These are phyloP conservation scores for Fusarium virguliforme DNA, from an alignment of 2,329 filamentous ascomycete genomes.

Conservation along the genomic window DNA sequence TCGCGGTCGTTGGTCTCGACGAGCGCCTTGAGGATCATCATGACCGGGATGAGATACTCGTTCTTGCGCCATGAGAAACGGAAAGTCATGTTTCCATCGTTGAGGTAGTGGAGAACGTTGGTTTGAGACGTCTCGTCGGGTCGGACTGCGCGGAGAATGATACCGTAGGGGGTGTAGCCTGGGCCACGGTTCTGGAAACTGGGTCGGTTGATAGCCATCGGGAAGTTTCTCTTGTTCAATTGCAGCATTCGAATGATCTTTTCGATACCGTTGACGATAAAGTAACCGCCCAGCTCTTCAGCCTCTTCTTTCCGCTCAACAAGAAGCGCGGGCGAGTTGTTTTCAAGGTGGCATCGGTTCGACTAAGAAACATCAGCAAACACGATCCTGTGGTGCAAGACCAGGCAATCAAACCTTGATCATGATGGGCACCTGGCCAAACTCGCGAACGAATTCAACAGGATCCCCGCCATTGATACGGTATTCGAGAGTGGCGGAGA, in stretches of 20 bases:
- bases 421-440: slow-evolving; percentile 95
- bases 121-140: slow-evolving; percentile 99
- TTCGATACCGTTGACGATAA: slow-evolving; percentile 97
- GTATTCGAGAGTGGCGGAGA: slow-evolving; percentile 88
- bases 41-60: slow-evolving; percentile 93
- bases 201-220: slow-evolving; percentile 91
- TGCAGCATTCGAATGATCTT: slow-evolving; percentile 95
- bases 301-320: slow-evolving; percentile 94
- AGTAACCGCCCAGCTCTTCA: slow-evolving; percentile 96
- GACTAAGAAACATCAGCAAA: slow-evolving; percentile 68
- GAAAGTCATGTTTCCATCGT: slow-evolving; percentile 96
- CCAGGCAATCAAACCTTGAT: slow-evolving; percentile 75
- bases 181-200: slow-evolving; percentile 91
- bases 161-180: slow-evolving; percentile 90
- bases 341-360: slow-evolving; percentile 91
- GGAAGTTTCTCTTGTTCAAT: slow-evolving; percentile 92
- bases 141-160: slow-evolving; percentile 91
- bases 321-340: slow-evolving; percentile 84
- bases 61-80: slow-evolving; percentile 98
- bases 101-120: slow-evolving; percentile 96
- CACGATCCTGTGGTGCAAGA: not conserved
- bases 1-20: slow-evolving; percentile 97
- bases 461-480: slow-evolving; percentile 89
- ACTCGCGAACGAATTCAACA: slow-evolving; percentile 84
- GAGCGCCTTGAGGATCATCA: slow-evolving; percentile 97